Evolutionary conservation across 768 basidiomycete species (phyloP).

Genomic region (Lactarius hengduanensis): DNA sequence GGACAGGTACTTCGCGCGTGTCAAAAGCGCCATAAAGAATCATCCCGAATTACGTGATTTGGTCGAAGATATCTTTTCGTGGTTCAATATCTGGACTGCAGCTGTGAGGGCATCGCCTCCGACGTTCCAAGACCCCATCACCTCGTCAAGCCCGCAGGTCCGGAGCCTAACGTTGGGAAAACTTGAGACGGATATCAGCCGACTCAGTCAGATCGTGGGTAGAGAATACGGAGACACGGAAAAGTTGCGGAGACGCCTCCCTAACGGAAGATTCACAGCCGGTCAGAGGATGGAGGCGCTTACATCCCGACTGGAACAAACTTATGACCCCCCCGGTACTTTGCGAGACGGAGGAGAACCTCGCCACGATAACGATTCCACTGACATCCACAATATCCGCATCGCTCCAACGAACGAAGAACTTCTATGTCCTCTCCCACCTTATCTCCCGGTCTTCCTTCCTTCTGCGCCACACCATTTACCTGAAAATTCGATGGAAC

Average conservation of each 20-base stretch:
- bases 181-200: conserved; percentile 36
- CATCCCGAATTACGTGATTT: conserved; percentile 46
- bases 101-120: conserved; percentile 41
- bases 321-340: conserved; percentile 56
- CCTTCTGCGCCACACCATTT: conserved; percentile 62
- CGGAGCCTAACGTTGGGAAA: conserved; percentile 42
- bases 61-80: conserved; percentile 44
- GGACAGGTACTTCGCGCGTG: conserved; percentile 53
- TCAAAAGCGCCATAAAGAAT: conserved; percentile 51
- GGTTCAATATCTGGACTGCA: conserved; percentile 49
- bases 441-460: conserved; percentile 63
- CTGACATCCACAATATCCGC: conserved; percentile 56
- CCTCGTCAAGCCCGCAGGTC: conserved; percentile 30
- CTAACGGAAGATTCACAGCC: conserved; percentile 19
- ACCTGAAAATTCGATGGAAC: conserved; percentile 56
- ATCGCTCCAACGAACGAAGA: conserved; percentile 71
- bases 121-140: conserved; percentile 48
- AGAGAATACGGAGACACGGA: conserved; percentile 46
- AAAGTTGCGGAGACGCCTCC: conserved; percentile 17
- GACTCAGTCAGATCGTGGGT: conserved; percentile 46
- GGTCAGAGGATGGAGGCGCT: conserved; percentile 37
- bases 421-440: conserved; percentile 45
- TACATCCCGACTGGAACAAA: conserved; percentile 39
- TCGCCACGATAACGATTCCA: conserved; percentile 68
- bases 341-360: conserved; percentile 45